phyloP scores from a whole-genome alignment of 768 basidiomycete genomes.

The Hirschioporus abietinus region DNA sequence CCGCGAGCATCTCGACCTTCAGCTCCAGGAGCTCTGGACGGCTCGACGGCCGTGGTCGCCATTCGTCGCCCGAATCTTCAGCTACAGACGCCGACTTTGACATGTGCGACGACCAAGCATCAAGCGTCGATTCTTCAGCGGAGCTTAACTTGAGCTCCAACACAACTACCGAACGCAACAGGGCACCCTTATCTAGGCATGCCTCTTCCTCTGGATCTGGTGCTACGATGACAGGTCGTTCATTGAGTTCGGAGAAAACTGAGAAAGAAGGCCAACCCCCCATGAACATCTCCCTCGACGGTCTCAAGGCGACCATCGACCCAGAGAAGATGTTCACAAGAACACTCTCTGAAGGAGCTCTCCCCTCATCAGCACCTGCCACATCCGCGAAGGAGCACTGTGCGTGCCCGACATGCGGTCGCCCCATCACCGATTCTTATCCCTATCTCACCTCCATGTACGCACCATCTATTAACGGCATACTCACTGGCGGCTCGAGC shows the following conservation, averaged over 20 bases:
- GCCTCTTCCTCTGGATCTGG: background rate
- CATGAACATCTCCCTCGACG: constrained; percentile 50
- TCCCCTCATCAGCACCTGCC: constrained; percentile 39
- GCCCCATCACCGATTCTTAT: constrained; percentile 35
- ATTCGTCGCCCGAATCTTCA: background rate
- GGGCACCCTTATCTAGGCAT: constrained; percentile 4
- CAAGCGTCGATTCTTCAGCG: background rate
- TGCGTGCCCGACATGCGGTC: constrained; percentile 53
- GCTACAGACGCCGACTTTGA: constrained; percentile 1
- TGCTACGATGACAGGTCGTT: background rate
- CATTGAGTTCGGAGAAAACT: background rate
- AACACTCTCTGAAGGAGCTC: constrained; percentile 20
- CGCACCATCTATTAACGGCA: background rate
- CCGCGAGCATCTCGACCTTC: background rate
- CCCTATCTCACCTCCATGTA: background rate
- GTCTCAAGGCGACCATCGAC: constrained; percentile 36
- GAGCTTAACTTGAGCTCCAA: background rate
- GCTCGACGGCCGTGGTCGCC: background rate
- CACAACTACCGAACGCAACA: background rate
- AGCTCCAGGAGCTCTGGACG: background rate
- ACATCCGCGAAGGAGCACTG: constrained; percentile 36
- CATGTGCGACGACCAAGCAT: constrained; percentile 2
- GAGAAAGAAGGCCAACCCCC: constrained; percentile 18
- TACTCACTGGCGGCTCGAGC: background rate
- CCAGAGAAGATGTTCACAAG: constrained; percentile 24